Percentiles rank a stretch among this genome's conserved stretches.
Evolutionary conservation across 2,329 filamentous ascomycete genomes (phyloP).

Genomic region (Cercospora nicotianae): DNA sequence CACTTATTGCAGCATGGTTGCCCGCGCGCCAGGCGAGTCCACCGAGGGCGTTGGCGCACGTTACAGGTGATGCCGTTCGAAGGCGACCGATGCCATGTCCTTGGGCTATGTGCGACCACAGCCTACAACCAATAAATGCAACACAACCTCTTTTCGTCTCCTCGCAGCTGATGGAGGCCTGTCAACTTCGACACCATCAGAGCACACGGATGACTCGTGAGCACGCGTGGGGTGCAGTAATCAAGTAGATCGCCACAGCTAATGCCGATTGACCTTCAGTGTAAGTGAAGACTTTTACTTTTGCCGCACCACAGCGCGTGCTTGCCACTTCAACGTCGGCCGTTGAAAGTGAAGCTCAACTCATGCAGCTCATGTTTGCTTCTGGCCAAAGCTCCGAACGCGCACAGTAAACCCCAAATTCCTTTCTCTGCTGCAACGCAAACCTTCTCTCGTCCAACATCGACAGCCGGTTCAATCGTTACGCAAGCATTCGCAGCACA

Average conservation of each 20-base stretch:
- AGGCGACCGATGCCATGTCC: conserved; percentile 1
- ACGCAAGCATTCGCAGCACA: conserved; percentile 7
- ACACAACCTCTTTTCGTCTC: neutral
- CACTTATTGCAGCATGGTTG: neutral
- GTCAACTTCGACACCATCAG: neutral
- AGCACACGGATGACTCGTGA: neutral
- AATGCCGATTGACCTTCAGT: neutral
- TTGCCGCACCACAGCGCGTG: neutral
- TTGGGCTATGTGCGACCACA: conserved; percentile 9
- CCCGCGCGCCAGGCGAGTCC: neutral
- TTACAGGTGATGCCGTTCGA: neutral
- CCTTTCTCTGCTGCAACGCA: conserved; percentile 2
- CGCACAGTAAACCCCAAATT: neutral
- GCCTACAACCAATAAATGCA: conserved; percentile 11
- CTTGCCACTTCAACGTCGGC: neutral
- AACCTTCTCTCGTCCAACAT: conserved; percentile 12
- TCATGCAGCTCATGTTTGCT: neutral
- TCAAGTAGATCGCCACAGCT: neutral
- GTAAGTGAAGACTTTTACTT: neutral
- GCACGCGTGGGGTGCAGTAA: neutral
- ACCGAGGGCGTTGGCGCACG: neutral
- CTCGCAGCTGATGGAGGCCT: neutral
- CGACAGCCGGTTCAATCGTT: conserved; percentile 12
- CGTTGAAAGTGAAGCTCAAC: conserved; percentile 8
- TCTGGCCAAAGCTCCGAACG: conserved; percentile 1